Evolutionary conservation across 2,329 filamentous ascomycete species (phyloP), one percentile per base, ranked within the genome.

Genomic region (Fusarium lateritium): DNA sequence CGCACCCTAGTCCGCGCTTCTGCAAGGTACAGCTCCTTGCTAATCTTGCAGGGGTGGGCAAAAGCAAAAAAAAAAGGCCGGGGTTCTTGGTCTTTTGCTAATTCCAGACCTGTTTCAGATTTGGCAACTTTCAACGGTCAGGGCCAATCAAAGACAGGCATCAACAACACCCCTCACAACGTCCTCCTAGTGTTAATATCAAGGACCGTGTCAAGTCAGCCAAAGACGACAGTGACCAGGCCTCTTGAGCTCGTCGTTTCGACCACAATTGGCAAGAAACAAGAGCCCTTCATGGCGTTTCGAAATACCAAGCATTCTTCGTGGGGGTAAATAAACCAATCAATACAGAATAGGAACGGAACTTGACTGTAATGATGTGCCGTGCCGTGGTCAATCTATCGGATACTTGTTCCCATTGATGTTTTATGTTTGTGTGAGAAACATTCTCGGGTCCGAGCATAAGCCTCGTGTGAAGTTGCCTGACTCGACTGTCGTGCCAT

Each of bases 61-160:
- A 42, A 61, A 45, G 24, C 31, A 38, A 28, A 51, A 24, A 51
- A 24, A 19, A 58, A 55, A 44, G 45, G 22, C 52, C 44, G 42
- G 51, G 36, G 45, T 33, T 49, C 42, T 57, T 24, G 40, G 36
- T 33, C 36, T 51, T 56, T 63, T 26, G 60, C 66, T 62, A 62
- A 60, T 66, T 53, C 63, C 51, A 70, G 56, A 43, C 57, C 40
- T 64, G 67, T 70, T 70, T 70, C 67, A 68, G 34, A 61, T 70
- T 61, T 38, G 38, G 50, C 33, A 56, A 36, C 21, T 65, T 42
- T 42, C 42, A 64, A 52, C 47, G 36, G 50, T 14, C 44, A 51
- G 38, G 43, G n/a, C 67, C 67, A 70, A 70, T 70, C 24, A 65
- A 50, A 46, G 13, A 33, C 6, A 42, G 15, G 10, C 40, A 4